A percentile compares a stretch with the other conserved stretches of the same genome.
Evolutionary conservation across 2,329 filamentous ascomycete genomes (phyloP).

Genomic region (Bertia moriformis): DNA sequence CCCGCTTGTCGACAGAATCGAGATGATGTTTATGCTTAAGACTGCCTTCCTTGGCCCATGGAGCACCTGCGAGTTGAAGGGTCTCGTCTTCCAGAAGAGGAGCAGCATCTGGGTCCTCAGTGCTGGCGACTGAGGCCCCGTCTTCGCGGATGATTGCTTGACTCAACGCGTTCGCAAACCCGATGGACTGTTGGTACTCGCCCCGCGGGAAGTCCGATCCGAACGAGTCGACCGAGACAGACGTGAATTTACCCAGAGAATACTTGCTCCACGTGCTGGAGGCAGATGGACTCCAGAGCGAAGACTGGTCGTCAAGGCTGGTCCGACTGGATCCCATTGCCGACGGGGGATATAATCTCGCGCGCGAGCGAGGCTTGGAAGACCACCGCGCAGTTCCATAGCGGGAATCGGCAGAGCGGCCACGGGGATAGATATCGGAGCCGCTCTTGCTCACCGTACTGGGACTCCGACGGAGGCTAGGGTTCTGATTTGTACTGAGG

Average conservation of each 20-base stretch:
- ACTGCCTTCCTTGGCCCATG: slow-evolving; percentile 95
- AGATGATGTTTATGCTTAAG: slow-evolving; percentile 93
- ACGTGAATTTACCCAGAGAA: slow-evolving; percentile 36
- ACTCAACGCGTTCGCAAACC: slow-evolving; percentile 89
- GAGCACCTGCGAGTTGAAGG: slow-evolving; percentile 79
- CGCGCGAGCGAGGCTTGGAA: slow-evolving; percentile 42
- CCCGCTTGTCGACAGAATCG: slow-evolving; percentile 76
- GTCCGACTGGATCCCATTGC: slow-evolving; percentile 53
- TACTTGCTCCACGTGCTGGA: slow-evolving; percentile 57
- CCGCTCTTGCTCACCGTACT: slow-evolving; percentile 52
- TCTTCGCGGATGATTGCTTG: slow-evolving; percentile 94
- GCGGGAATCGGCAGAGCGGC: slow-evolving; percentile 1
- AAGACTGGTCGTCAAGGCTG: slow-evolving; percentile 45
- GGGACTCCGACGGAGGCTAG: slow-evolving; percentile 42
- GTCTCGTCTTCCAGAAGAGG: slow-evolving; percentile 82
- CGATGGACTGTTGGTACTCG: slow-evolving; percentile 91
- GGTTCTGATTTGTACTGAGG: slow-evolving; percentile 4
- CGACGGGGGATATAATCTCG: slow-evolving; percentile 40
- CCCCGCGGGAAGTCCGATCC: slow-evolving; percentile 60
- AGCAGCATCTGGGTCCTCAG: slow-evolving; percentile 42
- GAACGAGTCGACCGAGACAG: slow-evolving; percentile 23
- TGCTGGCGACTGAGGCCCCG: slow-evolving; percentile 35
- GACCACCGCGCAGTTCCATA: slow-evolving; percentile 29
- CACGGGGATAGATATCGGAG: slow-evolving; percentile 26
- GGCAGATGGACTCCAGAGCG: slow-evolving; percentile 48